Evolutionary conservation across 176 grass and related monocot genomes (phyloP), one percentile per base, ranked within the genome.

Genomic region (Chrysopogon serrulatus): DNA sequence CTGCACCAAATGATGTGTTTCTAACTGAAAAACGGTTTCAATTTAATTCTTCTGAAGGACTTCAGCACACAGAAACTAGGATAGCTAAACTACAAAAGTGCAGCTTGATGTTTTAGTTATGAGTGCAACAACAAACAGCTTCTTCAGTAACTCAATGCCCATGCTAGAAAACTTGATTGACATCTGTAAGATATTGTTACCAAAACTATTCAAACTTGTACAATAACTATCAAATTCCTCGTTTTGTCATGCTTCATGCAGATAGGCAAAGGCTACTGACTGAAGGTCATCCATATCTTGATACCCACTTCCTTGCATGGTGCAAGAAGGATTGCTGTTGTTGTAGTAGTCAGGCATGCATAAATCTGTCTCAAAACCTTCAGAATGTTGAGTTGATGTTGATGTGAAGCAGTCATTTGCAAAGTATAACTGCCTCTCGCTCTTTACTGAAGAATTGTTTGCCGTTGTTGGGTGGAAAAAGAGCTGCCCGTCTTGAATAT

Each of bases 281-380:
- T 93, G 91, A 61, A 95, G 90, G 33, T 94, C 90, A 65, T 90
- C 95, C 79, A 90, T 86, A 33, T 88, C 95, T 62, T 84, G 80
- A 47, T 82, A 94, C n/a, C 79, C 73, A 21, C 28, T 83, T 66
- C 80, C 73, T 85, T 88, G 87, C 69, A 45, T 36, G 44, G 68
- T 37, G 18, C 73, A 85, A 44, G 83, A 90, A 61, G 84, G 88
- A 63, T 73, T 91, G 26, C 27, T 84, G 60, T 72, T 88, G 19
- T 66, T 71, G 62, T 84, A 66, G 62, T 82, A 66, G 48, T 75
- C 71, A 40, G 32, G 26, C 59, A 84, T 85, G 43, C 69, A 86
- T 41, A 91, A 77, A 76, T 87, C 77, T 47, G 49, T 9, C 40
- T 85, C 68, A 4, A 88, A 92, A 36, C 73, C 78, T 86, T 89